A percentile compares a stretch with the other conserved stretches of the same genome.
These are phyloP conservation scores for Coemansia biformis DNA, from an alignment of 192 early-diverging fungal species.

Conservation along the genomic window DNA sequence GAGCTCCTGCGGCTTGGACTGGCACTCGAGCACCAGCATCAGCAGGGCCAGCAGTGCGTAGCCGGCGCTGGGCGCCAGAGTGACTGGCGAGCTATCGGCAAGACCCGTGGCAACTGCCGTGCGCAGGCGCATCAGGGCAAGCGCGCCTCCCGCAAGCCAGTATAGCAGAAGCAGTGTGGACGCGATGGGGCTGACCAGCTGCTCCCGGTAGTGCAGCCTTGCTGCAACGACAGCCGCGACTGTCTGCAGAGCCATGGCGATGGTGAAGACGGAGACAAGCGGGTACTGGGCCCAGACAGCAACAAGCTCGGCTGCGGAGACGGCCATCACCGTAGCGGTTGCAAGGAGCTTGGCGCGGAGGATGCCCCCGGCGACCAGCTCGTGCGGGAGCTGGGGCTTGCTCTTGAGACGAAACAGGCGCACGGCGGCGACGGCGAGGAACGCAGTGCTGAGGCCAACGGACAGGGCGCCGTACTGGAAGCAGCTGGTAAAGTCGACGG, in stretches of 20 bases:
- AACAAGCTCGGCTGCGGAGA: slow-evolving; percentile 24
- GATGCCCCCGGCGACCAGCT: slow-evolving; percentile 12
- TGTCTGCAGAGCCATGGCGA: slow-evolving; percentile 28
- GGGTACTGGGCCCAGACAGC: slow-evolving; percentile 1
- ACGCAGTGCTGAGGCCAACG: slow-evolving; percentile 11
- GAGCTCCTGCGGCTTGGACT: slow-evolving; percentile 28
- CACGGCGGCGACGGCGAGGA: slow-evolving; percentile 16
- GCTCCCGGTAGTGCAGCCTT: slow-evolving; percentile 30
- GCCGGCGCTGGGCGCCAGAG: slow-evolving; percentile 11
- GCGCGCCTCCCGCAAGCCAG: slow-evolving; percentile 33
- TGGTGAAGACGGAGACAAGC: slow-evolving; percentile 9
- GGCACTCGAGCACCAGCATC: slow-evolving; percentile 27
- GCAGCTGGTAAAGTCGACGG: slow-evolving; percentile 42
- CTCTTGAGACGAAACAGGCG: slow-evolving; percentile 8
- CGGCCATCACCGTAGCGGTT: slow-evolving; percentile 9
- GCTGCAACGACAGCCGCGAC: slow-evolving; percentile 22
- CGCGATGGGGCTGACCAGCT: slow-evolving; percentile 26
- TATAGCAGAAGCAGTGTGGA: slow-evolving; percentile 42
- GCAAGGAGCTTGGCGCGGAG: slow-evolving; percentile 24
- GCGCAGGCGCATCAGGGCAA: slow-evolving; percentile 35
- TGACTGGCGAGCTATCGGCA: not conserved
- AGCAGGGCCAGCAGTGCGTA: slow-evolving; percentile 22
- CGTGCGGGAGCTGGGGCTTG: slow-evolving; percentile 2
- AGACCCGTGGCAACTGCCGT: slow-evolving; percentile 13
- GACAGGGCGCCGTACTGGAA: slow-evolving; percentile 38